Base-by-base conservation (phyloP, 176 grass and related monocot species). In the Paspalum notatum region DNA sequence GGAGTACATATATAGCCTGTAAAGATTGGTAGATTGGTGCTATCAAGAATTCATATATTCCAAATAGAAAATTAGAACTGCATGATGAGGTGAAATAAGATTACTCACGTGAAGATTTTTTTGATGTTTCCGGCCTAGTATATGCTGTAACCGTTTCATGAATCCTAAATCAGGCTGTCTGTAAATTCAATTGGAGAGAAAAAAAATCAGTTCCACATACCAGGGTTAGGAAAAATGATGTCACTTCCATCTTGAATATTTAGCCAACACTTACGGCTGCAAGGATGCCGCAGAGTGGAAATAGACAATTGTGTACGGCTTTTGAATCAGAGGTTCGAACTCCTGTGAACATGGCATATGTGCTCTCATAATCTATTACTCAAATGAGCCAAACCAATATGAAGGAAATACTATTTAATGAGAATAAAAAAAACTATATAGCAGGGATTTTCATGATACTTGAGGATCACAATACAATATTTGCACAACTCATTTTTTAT, bases 301-400 rank as follows among this genome's bases (percentile, higher is more conserved):
- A 79, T 98, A 95, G 66, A 95, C 92, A 83, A 98, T 93, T 17
- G 90, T 80, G 48, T 93, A 95, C 76, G 96, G 92, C 88, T 95
- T 98, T 81, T 98, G 92, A 80, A 98, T 98, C 82, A 95, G 87
- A 22, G 88, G 88, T 71, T 98, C 96, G 86, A 98, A 98, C 68
- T 98, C 92, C 96, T 98, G 75, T 44, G 79, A 84, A 79, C n/a
- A 55, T 66, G 60, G 1, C 7, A 71, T 38, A 66, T 37, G 54
- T 49, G 42, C 21, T 78, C 21, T 48, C 48, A 80, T 27, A 55
- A 52, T 66, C 60, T 53, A 65, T 37, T 21, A 63, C n/a, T 74
- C 75, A 42, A 46, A 62, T 22, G 68, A 57, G 17, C 25, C 26
- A 62, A 80, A 85, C 26, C 55, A 48, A 67, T 62, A 56, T 60